Conservation (phyloP, 2,329 filamentous ascomycete species). For the Rhexocercosporidium sp. region DNA sequence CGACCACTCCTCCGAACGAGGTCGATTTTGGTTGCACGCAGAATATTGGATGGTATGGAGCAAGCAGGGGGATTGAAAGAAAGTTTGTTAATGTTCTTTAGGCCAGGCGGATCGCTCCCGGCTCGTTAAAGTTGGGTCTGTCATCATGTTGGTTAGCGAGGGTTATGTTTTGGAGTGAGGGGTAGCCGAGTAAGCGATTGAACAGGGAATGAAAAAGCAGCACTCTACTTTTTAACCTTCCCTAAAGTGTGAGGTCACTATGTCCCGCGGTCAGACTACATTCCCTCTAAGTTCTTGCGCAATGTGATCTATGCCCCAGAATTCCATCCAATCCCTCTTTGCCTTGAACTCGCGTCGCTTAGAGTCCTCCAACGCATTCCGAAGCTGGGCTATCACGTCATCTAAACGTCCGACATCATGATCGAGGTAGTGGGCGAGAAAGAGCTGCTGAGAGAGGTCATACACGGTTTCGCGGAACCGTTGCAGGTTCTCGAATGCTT, state of each 20-base stretch:
- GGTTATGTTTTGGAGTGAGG: background rate
- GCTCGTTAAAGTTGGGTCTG: background rate
- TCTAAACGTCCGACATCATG: constrained; percentile 12
- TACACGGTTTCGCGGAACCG: constrained; percentile 28
- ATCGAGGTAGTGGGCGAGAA: constrained; percentile 22
- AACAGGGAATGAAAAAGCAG: constrained; percentile 2
- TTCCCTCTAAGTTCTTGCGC: background rate
- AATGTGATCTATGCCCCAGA: constrained; percentile 23
- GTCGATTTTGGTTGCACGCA: constrained; percentile 2
- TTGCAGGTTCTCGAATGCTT: constrained; percentile 29
- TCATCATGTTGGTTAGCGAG: background rate
- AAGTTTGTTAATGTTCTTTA: constrained; percentile 5
- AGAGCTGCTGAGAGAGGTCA: constrained; percentile 28
- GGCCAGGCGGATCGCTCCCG: background rate
- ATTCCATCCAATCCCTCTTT: constrained; percentile 27
- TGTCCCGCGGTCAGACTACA: background rate
- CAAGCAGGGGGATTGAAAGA: background rate
- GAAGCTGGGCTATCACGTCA: constrained; percentile 25
- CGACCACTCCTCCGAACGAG: background rate
- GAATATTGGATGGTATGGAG: constrained; percentile 9
- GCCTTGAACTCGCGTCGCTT: constrained; percentile 22
- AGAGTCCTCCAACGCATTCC: constrained; percentile 24
- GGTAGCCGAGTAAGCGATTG: background rate
- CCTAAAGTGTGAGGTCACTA: background rate
- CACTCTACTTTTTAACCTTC: constrained; percentile 7